These are phyloP conservation scores for Taphrina deformans DNA, from an alignment of 1,139 yeast species.

Conservation along the genomic window DNA sequence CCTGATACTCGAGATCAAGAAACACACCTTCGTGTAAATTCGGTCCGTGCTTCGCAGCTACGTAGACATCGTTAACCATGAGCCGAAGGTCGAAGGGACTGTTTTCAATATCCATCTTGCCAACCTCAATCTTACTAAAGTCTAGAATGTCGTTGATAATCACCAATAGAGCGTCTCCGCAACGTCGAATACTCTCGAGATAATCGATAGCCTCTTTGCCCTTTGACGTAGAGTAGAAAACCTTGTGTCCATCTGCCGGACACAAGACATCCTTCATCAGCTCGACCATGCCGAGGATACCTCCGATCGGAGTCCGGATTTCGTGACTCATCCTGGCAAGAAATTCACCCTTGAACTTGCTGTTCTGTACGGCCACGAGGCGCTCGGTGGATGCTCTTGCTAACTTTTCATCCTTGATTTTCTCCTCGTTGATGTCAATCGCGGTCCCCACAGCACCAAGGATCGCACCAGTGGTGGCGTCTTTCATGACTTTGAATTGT, in stretches of 20 bases:
- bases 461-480: slow-evolving; percentile 38
- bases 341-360: slow-evolving; percentile 86
- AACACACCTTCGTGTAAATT: slow-evolving; percentile 9
- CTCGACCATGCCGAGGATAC: slow-evolving; percentile 90
- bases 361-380: slow-evolving; percentile 81
- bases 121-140: slow-evolving; percentile 79
- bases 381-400: slow-evolving; percentile 65
- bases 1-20: slow-evolving; percentile 11
- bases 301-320: slow-evolving; percentile 85
- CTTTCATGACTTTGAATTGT: slow-evolving; percentile 37
- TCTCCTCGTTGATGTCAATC: slow-evolving; percentile 44
- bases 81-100: slow-evolving; percentile 55
- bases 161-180: slow-evolving; percentile 72
- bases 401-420: slow-evolving; percentile 55
- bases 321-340: slow-evolving; percentile 92
- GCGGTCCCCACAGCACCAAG: slow-evolving; percentile 42
- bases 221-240: slow-evolving; percentile 48
- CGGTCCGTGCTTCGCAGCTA: slow-evolving; percentile 42
- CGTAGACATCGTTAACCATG: slow-evolving; percentile 42
- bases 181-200: slow-evolving; percentile 72
- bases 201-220: slow-evolving; percentile 77
- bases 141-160: slow-evolving; percentile 79
- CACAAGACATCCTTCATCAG: slow-evolving; percentile 67
- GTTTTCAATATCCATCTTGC: slow-evolving; percentile 68
- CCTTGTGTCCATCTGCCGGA: slow-evolving; percentile 3